Conservation (phyloP, 2,329 filamentous ascomycete genomes). For the Hypoxylon sp. region DNA sequence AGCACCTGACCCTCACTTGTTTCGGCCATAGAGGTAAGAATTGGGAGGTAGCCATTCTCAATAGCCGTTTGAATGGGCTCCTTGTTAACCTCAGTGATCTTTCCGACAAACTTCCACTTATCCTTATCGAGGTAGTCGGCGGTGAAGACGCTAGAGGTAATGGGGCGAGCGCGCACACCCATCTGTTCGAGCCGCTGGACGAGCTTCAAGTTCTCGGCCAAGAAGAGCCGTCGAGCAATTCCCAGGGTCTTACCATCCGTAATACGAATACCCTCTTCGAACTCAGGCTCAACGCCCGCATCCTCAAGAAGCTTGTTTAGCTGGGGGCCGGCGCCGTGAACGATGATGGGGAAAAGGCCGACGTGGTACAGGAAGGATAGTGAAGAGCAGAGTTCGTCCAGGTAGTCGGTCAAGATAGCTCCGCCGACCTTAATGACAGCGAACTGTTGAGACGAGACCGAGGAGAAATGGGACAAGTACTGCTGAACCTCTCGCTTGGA, state of each 20-base stretch:
- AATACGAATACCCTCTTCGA: constrained; percentile 94
- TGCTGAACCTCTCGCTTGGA: constrained; percentile 97
- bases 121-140: constrained; percentile 96
- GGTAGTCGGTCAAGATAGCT: constrained; percentile 92
- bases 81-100: constrained; percentile 93
- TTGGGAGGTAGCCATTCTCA: constrained; percentile 87
- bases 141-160: constrained; percentile 88
- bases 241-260: constrained; percentile 95
- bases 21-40: constrained; percentile 96
- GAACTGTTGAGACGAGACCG: constrained; percentile 95
- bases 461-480: constrained; percentile 96
- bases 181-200: constrained; percentile 89
- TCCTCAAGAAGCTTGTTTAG: constrained; percentile 90
- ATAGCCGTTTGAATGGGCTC: constrained; percentile 91
- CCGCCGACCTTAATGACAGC: constrained; percentile 98
- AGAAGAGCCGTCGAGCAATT: constrained; percentile 88
- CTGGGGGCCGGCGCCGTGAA: constrained; percentile 94
- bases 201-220: constrained; percentile 94
- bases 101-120: constrained; percentile 94
- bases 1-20: constrained; percentile 89
- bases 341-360: constrained; percentile 92
- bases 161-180: constrained; percentile 86
- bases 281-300: constrained; percentile 92
- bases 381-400: constrained; percentile 89
- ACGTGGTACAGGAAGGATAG: constrained; percentile 94